Conservation (phyloP, 306 rosid genomes). For the Elaeagnus macrophylla region DNA sequence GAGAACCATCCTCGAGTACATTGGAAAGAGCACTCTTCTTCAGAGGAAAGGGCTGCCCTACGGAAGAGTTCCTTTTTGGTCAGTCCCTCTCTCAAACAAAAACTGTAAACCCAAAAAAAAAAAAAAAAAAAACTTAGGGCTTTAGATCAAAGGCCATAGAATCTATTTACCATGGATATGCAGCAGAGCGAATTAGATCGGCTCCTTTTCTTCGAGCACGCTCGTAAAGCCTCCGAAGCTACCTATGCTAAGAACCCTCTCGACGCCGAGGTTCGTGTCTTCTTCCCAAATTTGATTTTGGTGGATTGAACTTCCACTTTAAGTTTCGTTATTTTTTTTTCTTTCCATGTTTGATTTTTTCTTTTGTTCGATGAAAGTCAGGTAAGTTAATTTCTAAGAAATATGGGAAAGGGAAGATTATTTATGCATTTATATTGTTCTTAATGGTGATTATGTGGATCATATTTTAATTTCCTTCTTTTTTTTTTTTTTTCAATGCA, state of each 20-base stretch:
- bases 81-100: too few relatives aligned
- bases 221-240: constrained; percentile 64
- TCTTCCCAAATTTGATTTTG: not conserved
- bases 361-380: not conserved
- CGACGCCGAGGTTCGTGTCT: constrained; percentile 62
- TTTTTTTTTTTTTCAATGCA: constrained; percentile 20
- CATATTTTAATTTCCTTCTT: not conserved
- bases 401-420: not conserved
- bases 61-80: too few relatives aligned
- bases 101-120: too few relatives aligned
- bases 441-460: not conserved
- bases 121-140: too few relatives aligned
- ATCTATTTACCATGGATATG: constrained; percentile 40
- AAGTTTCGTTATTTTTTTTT: not conserved
- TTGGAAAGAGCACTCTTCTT: too few relatives aligned
- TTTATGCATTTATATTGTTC: not conserved
- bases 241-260: constrained; percentile 47
- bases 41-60: too few relatives aligned
- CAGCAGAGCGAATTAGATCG: constrained; percentile 59
- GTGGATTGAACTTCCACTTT: not conserved
- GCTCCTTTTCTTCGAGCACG: constrained; percentile 71
- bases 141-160: too few relatives aligned
- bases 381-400: constrained; percentile 1
- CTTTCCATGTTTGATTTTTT: not conserved
- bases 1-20: too few relatives aligned